Evolutionary conservation across 2,329 filamentous ascomycete species (phyloP).

Genomic region (Cucurbitaria berberidis): DNA sequence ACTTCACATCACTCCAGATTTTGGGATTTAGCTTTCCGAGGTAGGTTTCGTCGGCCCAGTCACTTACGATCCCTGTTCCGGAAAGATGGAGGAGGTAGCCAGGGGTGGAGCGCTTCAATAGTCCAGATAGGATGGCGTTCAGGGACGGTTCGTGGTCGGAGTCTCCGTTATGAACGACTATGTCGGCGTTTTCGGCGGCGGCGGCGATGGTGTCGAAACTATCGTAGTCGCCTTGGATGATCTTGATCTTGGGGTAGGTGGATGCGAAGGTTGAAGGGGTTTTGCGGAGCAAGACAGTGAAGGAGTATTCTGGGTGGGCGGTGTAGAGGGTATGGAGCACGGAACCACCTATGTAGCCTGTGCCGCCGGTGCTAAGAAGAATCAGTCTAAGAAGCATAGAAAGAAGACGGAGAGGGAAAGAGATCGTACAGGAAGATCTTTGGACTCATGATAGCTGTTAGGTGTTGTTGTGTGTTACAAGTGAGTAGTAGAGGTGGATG

Average conservation of each 20-base stretch:
- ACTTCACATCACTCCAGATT: constrained; percentile 62
- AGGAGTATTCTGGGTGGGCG: constrained; percentile 55
- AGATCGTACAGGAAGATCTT: constrained; percentile 40
- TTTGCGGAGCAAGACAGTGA: constrained; percentile 55
- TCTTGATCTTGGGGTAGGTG: constrained; percentile 51
- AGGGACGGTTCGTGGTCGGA: constrained; percentile 38
- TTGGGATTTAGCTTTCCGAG: constrained; percentile 42
- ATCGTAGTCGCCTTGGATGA: constrained; percentile 59
- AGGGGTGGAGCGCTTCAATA: constrained; percentile 53
- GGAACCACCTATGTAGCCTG: constrained; percentile 62
- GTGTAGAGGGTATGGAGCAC: constrained; percentile 55
- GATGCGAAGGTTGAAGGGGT: constrained; percentile 33
- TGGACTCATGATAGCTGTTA: constrained; percentile 29
- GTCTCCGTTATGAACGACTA: constrained; percentile 53
- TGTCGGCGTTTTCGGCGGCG: constrained; percentile 56
- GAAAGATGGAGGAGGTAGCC: constrained; percentile 60
- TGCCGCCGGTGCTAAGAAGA: constrained; percentile 55
- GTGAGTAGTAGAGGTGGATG: neutral
- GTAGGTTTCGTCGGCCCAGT: constrained; percentile 47
- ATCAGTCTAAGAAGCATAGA: neutral
- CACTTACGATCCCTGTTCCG: constrained; percentile 61
- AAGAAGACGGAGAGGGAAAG: no score
- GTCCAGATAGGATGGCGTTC: constrained; percentile 59
- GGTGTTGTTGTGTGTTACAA: neutral
- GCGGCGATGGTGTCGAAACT: constrained; percentile 52